Evolutionary conservation across 768 basidiomycete species (phyloP), one percentile per base, ranked within the genome.

Genomic region (Russula earlei): DNA sequence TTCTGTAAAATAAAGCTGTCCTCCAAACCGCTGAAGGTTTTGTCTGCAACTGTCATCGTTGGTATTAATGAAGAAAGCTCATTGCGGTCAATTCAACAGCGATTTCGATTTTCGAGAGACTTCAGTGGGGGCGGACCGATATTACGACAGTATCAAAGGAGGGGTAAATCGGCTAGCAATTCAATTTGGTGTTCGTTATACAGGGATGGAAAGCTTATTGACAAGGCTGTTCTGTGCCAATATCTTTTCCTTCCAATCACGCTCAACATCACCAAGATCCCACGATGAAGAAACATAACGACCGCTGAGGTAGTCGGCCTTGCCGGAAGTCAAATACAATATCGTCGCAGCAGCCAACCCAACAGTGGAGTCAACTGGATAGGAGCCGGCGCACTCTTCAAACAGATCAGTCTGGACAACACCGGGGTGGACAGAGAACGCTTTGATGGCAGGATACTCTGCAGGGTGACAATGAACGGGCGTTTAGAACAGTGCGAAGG

Each of bases 251-350:
- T 53, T 54, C 53, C 44, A 54, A 17, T 54, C 43, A 19, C 51
- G 43, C 36, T 57, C 56, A 4, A 59, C 45, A 27, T 59, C 57
- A 5, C 20, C 52, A 9, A 59, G 27, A 42, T 59, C 54, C 57
- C 57, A 59, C 2, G 45, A 55, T 12, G 54, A 9, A 27, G 44
- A 24, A 19, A 59, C 37, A 14, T 27, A 59, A 5, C 54, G 57
- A 9, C 45, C 54, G n/a, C 48, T 54, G 11, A 59, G 19, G 15
- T 52, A 53, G 20, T 45, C 56, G 5, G 43, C 52, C 31, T 17
- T 54, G 12, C 52, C 48, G 17, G 48, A 49, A 4, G n/a, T 14
- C 36, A 49, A 3, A n/a, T 38, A 49, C 48, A 49, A 27, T 5
- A 37, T 49, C 9, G 48, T 38, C 1, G 48, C 36, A 2, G 48